Evolutionary conservation across 2,329 filamentous ascomycete species (phyloP), one percentile per base, ranked within the genome.

Genomic region (Metarhizium rileyi): DNA sequence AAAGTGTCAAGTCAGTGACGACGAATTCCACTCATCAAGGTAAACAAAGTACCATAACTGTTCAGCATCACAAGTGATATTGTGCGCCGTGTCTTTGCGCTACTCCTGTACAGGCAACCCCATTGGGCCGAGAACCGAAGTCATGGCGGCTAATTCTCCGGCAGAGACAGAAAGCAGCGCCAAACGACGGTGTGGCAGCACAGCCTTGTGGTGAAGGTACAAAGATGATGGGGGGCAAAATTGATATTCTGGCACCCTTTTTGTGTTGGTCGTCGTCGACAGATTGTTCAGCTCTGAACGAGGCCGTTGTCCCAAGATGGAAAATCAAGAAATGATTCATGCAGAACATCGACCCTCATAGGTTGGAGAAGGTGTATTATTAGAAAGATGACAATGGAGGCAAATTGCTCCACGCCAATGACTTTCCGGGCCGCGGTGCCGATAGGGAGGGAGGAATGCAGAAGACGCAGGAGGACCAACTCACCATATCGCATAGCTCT

Each of bases 401-500:
- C n/a, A n/a, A n/a, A n/a, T n/a, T n/a, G n/a, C n/a, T n/a, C n/a
- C n/a, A n/a, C n/a, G n/a, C n/a, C n/a, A n/a, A n/a, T n/a, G n/a
- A n/a, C n/a, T n/a, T n/a, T n/a, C n/a, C n/a, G n/a, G n/a, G n/a
- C n/a, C n/a, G n/a, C n/a, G n/a, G n/a, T n/a, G n/a, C n/a, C n/a
- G n/a, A n/a, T 7, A 38, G 16, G 35, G 16, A 4, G 35, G 35
- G 28, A 7, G 33, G 7, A 9, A 25, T 42, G 23, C 27, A 40
- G 41, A 25, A 28, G 33, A 23, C 30, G n/a, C 4, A 18, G 14
- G 23, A 8, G 18, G 14, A 8, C 46, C 52, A 23, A 68, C 71
- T 68, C 56, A 76, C 71, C 73, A 77, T 44, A 75, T 74, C 26
- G 61, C 62, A 58, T 72, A 75, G 47, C 68, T 70, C 41, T 70